Conservation (phyloP, 2,329 filamentous ascomycete species). For the Xylariales sp. region DNA sequence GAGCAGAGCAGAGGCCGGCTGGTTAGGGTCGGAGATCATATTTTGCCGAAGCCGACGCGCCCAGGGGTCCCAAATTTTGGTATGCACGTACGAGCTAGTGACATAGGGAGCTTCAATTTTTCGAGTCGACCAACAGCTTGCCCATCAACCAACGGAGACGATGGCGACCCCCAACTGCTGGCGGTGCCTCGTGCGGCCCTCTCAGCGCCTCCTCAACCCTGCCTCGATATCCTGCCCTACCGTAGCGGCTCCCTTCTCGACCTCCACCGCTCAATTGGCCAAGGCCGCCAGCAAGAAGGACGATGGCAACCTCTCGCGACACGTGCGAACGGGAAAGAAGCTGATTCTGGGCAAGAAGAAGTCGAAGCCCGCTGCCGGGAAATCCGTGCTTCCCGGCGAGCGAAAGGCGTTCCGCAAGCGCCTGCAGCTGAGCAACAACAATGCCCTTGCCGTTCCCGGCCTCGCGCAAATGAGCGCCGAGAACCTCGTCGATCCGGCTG, state of each 20-base stretch:
- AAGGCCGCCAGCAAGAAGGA: neutral
- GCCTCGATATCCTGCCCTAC: slow-evolving; percentile 21
- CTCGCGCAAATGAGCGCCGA: slow-evolving; percentile 56
- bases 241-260: slow-evolving; percentile 23
- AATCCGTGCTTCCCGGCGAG: slow-evolving; percentile 69
- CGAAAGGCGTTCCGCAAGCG: slow-evolving; percentile 83
- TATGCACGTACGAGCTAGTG: slow-evolving; percentile 1
- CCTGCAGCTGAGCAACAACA: slow-evolving; percentile 90
- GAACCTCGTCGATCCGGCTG: slow-evolving; percentile 48
- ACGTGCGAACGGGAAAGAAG: slow-evolving; percentile 31
- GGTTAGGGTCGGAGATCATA: slow-evolving; percentile 2
- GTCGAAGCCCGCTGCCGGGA: slow-evolving; percentile 40
- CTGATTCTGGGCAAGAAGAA: slow-evolving; percentile 46
- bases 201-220: slow-evolving; percentile 20
- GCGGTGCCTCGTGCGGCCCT: slow-evolving; percentile 51
- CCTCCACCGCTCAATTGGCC: slow-evolving; percentile 14
- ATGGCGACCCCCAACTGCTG: slow-evolving; percentile 57
- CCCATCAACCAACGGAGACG: slow-evolving; percentile 10
- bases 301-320: slow-evolving; percentile 13
- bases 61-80: slow-evolving; percentile 7
- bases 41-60: slow-evolving; percentile 6
- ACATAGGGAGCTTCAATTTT: neutral
- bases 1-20: too few species aligned
- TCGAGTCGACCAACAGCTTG: neutral
- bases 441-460: slow-evolving; percentile 73